phyloP scores from a whole-genome alignment of 306 rosid genomes.

The Cucumis sativus region DNA sequence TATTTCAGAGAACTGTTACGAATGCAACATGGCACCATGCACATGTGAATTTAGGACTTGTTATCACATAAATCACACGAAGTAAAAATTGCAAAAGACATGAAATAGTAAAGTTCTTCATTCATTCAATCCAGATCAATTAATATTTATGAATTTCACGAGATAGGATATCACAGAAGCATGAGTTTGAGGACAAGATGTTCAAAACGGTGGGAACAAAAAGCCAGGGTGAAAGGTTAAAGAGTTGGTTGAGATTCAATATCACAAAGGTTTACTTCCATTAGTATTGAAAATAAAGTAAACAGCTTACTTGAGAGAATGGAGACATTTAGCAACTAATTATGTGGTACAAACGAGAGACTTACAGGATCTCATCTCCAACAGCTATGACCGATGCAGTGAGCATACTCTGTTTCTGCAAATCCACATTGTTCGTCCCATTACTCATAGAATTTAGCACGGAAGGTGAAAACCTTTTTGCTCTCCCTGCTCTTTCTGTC shows the following conservation, averaged over 20 bases:
- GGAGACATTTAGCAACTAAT: neutral
- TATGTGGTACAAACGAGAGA: constrained; percentile 16
- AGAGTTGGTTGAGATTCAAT: neutral
- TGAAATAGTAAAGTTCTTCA: neutral
- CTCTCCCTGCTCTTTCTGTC: constrained; percentile 92
- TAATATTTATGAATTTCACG: neutral
- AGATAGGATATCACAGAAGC: neutral
- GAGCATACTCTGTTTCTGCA: constrained; percentile 44
- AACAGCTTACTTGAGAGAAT: neutral
- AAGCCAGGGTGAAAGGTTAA: neutral
- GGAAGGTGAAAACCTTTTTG: constrained; percentile 40
- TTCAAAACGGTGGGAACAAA: neutral
- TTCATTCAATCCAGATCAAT: neutral
- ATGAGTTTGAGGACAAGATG: neutral
- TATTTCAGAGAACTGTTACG: neutral
- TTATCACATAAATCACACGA: neutral
- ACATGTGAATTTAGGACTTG: neutral
- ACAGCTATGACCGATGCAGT: constrained; percentile 66
- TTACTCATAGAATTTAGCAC: constrained; percentile 35
- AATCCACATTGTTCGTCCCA: constrained; percentile 34
- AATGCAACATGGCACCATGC: neutral
- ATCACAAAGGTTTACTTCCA: neutral
- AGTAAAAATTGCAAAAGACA: neutral
- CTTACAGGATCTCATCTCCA: constrained; percentile 97
- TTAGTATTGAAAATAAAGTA: neutral